These are phyloP conservation scores for Fusarium illudens DNA, from an alignment of 2,329 filamentous ascomycete species.

Conservation along the genomic window DNA sequence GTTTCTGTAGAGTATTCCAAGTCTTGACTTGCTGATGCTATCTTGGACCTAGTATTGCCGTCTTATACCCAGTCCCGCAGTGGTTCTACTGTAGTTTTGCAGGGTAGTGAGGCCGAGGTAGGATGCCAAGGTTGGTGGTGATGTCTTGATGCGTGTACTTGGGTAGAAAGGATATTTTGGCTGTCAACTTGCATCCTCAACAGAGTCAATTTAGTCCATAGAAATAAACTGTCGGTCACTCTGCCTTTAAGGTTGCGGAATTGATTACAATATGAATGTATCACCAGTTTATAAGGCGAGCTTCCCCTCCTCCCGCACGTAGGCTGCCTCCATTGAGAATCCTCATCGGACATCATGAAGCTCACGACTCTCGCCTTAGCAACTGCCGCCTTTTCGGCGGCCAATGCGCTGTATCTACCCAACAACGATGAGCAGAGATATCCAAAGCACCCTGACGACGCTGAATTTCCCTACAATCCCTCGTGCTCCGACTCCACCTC, in stretches of 20 bases:
- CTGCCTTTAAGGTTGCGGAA: neutral
- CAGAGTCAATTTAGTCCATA: neutral
- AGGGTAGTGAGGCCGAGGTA: too few species aligned
- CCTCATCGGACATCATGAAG: neutral
- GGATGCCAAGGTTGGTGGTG: neutral
- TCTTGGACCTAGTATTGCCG: neutral
- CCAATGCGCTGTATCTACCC: neutral
- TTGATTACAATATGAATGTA: neutral
- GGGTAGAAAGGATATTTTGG: neutral
- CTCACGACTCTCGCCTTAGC: neutral
- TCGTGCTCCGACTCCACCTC: neutral
- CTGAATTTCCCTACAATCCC: neutral
- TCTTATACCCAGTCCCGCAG: constrained; percentile 18
- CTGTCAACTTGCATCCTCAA: neutral
- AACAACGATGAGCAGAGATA: neutral
- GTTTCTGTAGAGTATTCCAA: neutral
- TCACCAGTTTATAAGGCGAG: neutral
- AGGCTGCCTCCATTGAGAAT: neutral
- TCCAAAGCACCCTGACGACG: neutral
- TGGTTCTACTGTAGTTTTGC: constrained; percentile 12
- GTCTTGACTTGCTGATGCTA: constrained; percentile 5
- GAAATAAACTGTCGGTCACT: neutral
- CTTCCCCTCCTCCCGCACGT: neutral
- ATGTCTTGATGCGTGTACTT: neutral
- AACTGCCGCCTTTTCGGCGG: neutral